Percentiles rank a stretch among this genome's conserved stretches.
Conservation (phyloP, 169 alveolate species). For the Blepharisma undulans region DNA sequence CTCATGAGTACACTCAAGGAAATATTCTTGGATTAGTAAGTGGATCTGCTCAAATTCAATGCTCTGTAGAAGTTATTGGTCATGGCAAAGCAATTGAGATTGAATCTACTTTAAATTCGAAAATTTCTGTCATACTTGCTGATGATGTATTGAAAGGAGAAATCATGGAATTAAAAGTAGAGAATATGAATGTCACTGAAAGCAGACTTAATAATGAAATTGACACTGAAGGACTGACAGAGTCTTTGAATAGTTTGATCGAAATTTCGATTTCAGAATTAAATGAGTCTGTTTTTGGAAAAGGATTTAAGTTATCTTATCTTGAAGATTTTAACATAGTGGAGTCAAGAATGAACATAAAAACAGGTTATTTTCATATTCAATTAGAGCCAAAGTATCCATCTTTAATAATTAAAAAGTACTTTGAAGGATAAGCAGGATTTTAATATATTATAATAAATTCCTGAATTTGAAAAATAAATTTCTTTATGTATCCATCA, state of each 20-base stretch:
- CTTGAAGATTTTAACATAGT: background rate
- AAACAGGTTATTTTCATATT: background rate
- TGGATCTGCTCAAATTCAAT: background rate
- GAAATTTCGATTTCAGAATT: background rate
- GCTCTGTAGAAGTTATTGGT: background rate
- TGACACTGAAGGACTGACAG: slow-evolving; percentile 3
- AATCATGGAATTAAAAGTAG: background rate
- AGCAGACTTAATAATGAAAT: background rate
- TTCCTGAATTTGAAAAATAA: no score
- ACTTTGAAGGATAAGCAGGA: background rate
- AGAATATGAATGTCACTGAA: background rate
- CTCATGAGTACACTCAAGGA: background rate
- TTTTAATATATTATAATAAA: no score
- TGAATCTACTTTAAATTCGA: background rate
- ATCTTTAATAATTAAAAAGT: background rate
- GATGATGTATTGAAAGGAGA: background rate
- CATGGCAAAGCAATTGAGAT: background rate
- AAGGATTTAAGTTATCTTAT: background rate
- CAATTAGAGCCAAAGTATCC: background rate
- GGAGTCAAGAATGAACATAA: background rate
- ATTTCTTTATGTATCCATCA: no score
- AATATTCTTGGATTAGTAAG: background rate
- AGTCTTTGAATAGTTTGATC: background rate
- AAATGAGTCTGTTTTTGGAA: background rate
- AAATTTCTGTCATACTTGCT: background rate